phyloP scores from a whole-genome alignment of 192 early-diverging fungal species.

The Coemansia sp. region DNA sequence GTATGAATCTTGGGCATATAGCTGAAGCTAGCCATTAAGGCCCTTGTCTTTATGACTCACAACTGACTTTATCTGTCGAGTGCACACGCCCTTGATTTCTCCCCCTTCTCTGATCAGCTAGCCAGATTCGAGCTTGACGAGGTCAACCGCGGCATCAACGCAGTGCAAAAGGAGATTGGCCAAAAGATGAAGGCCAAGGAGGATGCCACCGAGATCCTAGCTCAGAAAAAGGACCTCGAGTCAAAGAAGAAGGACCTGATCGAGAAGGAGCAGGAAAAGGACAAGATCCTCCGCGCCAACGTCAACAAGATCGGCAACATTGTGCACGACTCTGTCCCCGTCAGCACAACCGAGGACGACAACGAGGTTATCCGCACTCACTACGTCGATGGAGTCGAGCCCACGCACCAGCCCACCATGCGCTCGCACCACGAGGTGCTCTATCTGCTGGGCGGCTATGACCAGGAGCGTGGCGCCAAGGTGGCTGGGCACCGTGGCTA shows the following conservation, averaged over 20 bases:
- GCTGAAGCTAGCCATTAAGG: too few species aligned
- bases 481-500: slow-evolving; percentile 99
- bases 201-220: slow-evolving; percentile 74
- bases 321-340: slow-evolving; percentile 89
- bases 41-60: slow-evolving; percentile 6
- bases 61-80: too few species aligned
- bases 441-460: slow-evolving; percentile 87
- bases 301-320: slow-evolving; percentile 97
- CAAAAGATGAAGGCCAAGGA: slow-evolving; percentile 91
- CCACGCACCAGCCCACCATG: slow-evolving; percentile 63
- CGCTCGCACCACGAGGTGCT: slow-evolving; percentile 95
- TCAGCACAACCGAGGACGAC: slow-evolving; percentile 85
- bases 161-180: slow-evolving; percentile 89
- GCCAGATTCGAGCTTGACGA: slow-evolving; percentile 87
- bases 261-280: slow-evolving; percentile 78
- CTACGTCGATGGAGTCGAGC: slow-evolving; percentile 59
- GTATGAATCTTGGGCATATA: slow-evolving; percentile 47
- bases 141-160: slow-evolving; percentile 90
- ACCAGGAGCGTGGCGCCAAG: slow-evolving; percentile 87
- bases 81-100: too few species aligned
- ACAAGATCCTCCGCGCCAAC: slow-evolving; percentile 66
- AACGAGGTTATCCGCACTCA: slow-evolving; percentile 70
- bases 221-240: slow-evolving; percentile 75
- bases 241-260: slow-evolving; percentile 69
- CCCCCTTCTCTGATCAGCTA: slow-evolving; percentile 26